Evolutionary conservation across 2,329 filamentous ascomycete species (phyloP), one percentile per base, ranked within the genome.

Genomic region (Xylariomycetidae sp.): DNA sequence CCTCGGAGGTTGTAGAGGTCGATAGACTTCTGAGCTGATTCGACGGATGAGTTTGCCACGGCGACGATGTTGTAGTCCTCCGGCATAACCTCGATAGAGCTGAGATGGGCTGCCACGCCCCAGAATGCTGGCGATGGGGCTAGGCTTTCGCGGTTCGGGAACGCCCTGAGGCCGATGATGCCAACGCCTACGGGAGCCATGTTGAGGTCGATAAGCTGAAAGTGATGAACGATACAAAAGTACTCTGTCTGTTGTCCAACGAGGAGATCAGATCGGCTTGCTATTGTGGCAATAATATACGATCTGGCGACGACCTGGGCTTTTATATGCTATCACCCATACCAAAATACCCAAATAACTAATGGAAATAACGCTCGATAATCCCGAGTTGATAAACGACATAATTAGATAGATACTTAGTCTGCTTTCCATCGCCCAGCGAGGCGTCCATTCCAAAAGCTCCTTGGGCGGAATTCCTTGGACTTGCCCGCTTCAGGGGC

Each of bases 41-140:
- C 56, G 23, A 62, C 50, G 9, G 56, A 63, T 13, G 63, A 66
- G 50, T 74, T 74, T 43, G 65, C 63, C 2, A 74, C 55, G 6
- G 69, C 70, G n/a, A 63, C 60, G 37, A 74, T 64, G 18, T 64
- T 52, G 48, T 71, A 73, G 5, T 59, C 51, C 3, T 55, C 32
- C 2, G 53, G 53, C 32, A 44, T 25, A 3, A 49, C 47, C 9
- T 43, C 44, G 3, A 64, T 36, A 17, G 58, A 57, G 1, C 55
- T 59, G 1, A 69, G 47, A 36, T 70, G 66, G 5, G 63, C 52
- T 7, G 26, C 26, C 4, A 48, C 45, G 14, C 55, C 59, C 62
- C 65, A 68, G 12, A 37, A 37, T 6, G 49, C 53, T 1, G 41
- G 35, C 15, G 26, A 16, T 6, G 10, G 2, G 4, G 6, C 4